Base-by-base conservation (phyloP, 352 stramenopile genomes). In the Thraustochytrium sp. region DNA sequence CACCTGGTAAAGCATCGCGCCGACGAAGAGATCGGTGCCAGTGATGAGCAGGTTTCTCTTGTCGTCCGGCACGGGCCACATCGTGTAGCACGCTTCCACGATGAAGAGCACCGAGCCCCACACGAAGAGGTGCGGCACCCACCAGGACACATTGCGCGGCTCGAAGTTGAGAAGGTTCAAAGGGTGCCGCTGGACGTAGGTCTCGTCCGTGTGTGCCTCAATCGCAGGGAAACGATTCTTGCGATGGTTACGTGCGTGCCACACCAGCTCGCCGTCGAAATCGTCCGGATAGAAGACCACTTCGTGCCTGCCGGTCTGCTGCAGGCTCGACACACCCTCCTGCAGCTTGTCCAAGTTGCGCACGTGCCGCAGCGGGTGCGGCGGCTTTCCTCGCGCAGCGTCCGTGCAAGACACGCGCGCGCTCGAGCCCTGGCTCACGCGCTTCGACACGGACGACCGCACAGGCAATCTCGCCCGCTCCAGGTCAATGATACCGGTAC, bases 231-330 rank as follows among this genome's bases (percentile, higher is more conserved):
- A 72, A 21, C 59, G 13, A 29, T 72, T 72, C 36, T 72, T 72
- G 59, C 59, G 59, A 72, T 72, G 59, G 36, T 72, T 21, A 2
- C 59, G 34, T 16, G 59, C 23, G 40, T 72, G 59, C 16, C 26
- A 72, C 4, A 72, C 59, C 16, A 72, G 59, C 59, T 72, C 59
- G 34, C 59, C 59, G 16, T 72, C 59, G 26, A 72, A 72, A 21
- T 72, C 59, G 16, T 49, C 18, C 16, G 59, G 59, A 29, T 72
- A 72, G 26, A 72, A 72, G 21, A 72, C 59, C 8, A 72, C 59
- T 26, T 44, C 40, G 36, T 72, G 42, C 21, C n/a, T 18, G 26
- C 16, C n/a, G 5, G 23, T 72, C 36, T 72, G 36, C 36, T 72
- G 13, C 59, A 72, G 8, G 26, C 31, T 11, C 11, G 59, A 29